Evolutionary conservation across 208 protist species (phyloP).

Genomic region (Wallacemonas sp.): DNA sequence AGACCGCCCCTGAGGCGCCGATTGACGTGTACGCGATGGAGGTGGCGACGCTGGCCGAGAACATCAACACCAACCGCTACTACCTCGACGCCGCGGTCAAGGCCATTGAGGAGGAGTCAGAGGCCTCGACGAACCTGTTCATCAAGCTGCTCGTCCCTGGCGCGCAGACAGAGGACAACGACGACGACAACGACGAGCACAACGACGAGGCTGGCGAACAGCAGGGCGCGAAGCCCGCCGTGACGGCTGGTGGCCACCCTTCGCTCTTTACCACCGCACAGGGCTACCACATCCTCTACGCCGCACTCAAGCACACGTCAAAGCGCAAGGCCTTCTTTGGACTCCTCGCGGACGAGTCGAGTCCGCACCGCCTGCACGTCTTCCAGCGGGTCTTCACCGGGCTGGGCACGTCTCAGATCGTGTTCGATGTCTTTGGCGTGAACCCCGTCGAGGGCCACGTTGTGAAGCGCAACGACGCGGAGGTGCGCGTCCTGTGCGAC

Average conservation of each 20-base stretch:
- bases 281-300: conserved; percentile 48
- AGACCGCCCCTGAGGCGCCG: conserved; percentile 8
- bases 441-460: conserved; percentile 20
- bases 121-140: conserved; percentile 54
- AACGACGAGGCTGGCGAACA: conserved; percentile 17
- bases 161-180: conserved; percentile 18
- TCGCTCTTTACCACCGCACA: conserved; percentile 42
- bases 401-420: conserved; percentile 45
- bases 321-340: conserved; percentile 63
- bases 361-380: conserved; percentile 33
- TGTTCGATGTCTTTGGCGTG: conserved; percentile 66
- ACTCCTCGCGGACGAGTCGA: conserved; percentile 33
- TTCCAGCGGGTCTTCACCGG: conserved; percentile 62
- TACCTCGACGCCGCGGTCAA: conserved; percentile 45
- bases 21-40: conserved; percentile 32
- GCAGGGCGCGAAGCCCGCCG: conserved; percentile 11
- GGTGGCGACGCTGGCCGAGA: conserved; percentile 29
- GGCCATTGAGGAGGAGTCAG: conserved; percentile 44
- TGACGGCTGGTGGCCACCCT: neutral
- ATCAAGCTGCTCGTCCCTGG: conserved; percentile 26
- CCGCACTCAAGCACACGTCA: conserved; percentile 34
- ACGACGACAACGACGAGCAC: conserved; percentile 24
- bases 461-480: conserved; percentile 35
- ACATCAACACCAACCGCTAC: conserved; percentile 33
- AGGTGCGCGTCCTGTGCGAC: conserved; percentile 68